Evolutionary conservation across 2,329 filamentous ascomycete species (phyloP).

Genomic region (Pseudomassariella vexata): DNA sequence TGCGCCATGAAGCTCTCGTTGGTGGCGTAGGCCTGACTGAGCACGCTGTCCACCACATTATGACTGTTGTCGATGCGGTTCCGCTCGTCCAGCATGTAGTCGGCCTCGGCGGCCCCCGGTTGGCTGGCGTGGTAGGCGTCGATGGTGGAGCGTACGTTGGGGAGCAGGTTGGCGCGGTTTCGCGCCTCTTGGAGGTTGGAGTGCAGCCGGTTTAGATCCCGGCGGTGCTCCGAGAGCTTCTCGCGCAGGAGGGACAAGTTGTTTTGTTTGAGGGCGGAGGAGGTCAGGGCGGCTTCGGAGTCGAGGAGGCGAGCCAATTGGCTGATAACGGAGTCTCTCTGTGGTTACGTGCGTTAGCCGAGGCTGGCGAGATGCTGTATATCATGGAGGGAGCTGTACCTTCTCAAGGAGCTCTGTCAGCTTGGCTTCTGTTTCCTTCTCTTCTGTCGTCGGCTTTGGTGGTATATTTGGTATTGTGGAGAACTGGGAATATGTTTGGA

Average conservation of each 20-base stretch:
- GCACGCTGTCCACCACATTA: conserved; percentile 79
- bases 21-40: conserved; percentile 94
- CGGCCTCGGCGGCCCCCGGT: conserved; percentile 77
- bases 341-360: too few relatives aligned
- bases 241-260: conserved; percentile 89
- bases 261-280: conserved; percentile 94
- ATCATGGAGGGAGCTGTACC: too few relatives aligned
- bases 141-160: conserved; percentile 88
- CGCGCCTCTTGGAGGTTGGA: conserved; percentile 70
- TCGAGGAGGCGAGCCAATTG: conserved; percentile 88
- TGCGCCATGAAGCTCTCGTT: conserved; percentile 87
- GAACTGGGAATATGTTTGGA: conserved; percentile 88
- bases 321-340: conserved; percentile 77
- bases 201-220: conserved; percentile 72
- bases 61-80: conserved; percentile 82
- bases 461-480: conserved; percentile 74
- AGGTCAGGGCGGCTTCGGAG: conserved; percentile 79
- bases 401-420: conserved; percentile 80
- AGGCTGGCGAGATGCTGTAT: too few relatives aligned
- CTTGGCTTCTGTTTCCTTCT: conserved; percentile 71
- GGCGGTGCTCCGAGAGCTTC: conserved; percentile 79
- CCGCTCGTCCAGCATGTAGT: conserved; percentile 95
- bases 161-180: conserved; percentile 83
- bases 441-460: conserved; percentile 78
- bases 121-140: conserved; percentile 79